These are phyloP conservation scores for Jaenimonas drosophilae DNA, from an alignment of 208 protist species.

Conservation along the genomic window DNA sequence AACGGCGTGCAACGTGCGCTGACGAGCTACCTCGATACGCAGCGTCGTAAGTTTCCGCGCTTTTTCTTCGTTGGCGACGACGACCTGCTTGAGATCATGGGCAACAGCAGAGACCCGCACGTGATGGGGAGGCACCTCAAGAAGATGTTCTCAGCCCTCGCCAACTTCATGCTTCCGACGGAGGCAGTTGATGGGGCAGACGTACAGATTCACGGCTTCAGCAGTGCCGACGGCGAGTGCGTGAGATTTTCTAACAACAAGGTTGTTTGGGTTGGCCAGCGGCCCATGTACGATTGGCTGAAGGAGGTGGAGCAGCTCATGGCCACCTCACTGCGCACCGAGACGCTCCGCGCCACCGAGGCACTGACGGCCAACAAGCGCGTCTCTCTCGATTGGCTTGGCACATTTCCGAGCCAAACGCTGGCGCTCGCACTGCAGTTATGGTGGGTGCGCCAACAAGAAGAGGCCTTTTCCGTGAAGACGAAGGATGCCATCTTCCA, in stretches of 20 bases:
- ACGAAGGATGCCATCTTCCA: background rate
- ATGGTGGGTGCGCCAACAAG: slow-evolving; percentile 86
- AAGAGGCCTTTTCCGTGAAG: slow-evolving; percentile 32
- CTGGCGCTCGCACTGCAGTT: slow-evolving; percentile 90
- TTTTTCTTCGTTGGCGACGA: slow-evolving; percentile 99
- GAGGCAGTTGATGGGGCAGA: slow-evolving; percentile 10
- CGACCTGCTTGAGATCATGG: slow-evolving; percentile 99
- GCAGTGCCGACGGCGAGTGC: slow-evolving; percentile 80
- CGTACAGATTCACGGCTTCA: slow-evolving; percentile 80
- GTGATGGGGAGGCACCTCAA: slow-evolving; percentile 96
- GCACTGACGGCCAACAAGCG: slow-evolving; percentile 12
- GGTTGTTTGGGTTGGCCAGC: slow-evolving; percentile 42
- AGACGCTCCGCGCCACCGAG: slow-evolving; percentile 30
- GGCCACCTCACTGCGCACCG: slow-evolving; percentile 66
- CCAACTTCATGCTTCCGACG: slow-evolving; percentile 45
- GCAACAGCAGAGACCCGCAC: slow-evolving; percentile 91
- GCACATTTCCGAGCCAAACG: slow-evolving; percentile 87
- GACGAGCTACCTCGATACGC: slow-evolving; percentile 96
- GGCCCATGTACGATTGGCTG: slow-evolving; percentile 94
- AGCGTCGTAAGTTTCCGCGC: slow-evolving; percentile 95
- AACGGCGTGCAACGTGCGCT: slow-evolving; percentile 95
- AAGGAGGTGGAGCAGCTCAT: slow-evolving; percentile 86
- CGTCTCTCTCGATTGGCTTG: slow-evolving; percentile 82
- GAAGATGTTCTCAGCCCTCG: slow-evolving; percentile 99
- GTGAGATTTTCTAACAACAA: slow-evolving; percentile 9